Evolutionary conservation across 2,329 filamentous ascomycete species (phyloP), one percentile per base, ranked within the genome.

Genomic region (Tolypocladium endophyticum): DNA sequence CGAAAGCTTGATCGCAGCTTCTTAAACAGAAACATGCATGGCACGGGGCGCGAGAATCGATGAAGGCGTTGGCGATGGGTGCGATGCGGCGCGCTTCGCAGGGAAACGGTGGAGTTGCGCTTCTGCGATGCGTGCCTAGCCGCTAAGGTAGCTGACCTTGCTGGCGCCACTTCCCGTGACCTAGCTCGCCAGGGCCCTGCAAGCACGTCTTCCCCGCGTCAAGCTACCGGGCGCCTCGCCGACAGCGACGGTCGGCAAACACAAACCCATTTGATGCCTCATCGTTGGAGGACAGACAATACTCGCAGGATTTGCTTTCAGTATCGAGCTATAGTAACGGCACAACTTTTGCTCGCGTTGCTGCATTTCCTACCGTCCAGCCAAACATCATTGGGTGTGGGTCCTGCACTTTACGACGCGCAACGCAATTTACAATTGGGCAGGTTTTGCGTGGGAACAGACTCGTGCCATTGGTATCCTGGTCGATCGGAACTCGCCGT

Each of bases 21-120:
- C 9, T 52, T 56, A 30, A 59, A 39, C n/a, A 59, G 53, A 36
- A 59, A 59, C 58, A 59, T 59, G 58, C 58, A 59, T 45, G 39
- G 14, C 25, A 30, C 28, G 28, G 39, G 23, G 55, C 55, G 28
- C 9, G 25, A n/a, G 2, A 11, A 18, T 33, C 16, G 47, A 33
- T 52, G 28, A 30, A 33, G 47, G 25, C 35, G 28, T 30, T 25
- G 20, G 56, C 45, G 56, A 58, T 52, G 16, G 35, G 38, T 52
- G 56, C 56, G 45, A 30, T 50, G 30, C n/a, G 45, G 56, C 55
- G 55, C 55, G 36, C 39, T 39, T 33, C 47, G 28, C 7, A 20
- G 50, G 35, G 35, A 36, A 36, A 36, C 18, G 50, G 20, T 53
- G 50, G 47, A 35, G 30, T 18, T 28, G 18, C 23, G 9, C 9